Percentiles rank a stretch among this genome's conserved stretches.
phyloP scores from a whole-genome alignment of 805 yeast genomes.

The Candida taoyuanica region DNA sequence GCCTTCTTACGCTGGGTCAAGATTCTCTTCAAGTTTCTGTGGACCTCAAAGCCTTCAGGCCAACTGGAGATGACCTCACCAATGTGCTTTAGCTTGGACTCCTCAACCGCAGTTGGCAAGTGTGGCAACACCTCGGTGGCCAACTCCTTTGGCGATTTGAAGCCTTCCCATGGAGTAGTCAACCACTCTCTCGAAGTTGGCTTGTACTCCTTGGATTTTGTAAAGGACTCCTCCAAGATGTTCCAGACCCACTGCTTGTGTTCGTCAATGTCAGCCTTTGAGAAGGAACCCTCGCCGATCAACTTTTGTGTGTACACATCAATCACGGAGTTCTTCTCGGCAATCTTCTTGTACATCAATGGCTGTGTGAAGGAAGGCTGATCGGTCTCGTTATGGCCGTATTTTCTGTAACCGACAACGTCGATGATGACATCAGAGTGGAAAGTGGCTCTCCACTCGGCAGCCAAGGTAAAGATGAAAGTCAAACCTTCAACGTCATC shows the following conservation, averaged over 20 bases:
- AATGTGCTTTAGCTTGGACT: slow-evolving; percentile 62
- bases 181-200: slow-evolving; percentile 97
- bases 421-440: slow-evolving; percentile 95
- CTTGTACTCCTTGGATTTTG: slow-evolving; percentile 81
- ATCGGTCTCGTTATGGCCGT: slow-evolving; percentile 99
- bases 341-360: slow-evolving; percentile 88
- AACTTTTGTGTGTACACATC: slow-evolving; percentile 81
- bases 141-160: slow-evolving; percentile 94
- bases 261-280: slow-evolving; percentile 85
- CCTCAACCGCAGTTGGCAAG: slow-evolving; percentile 88
- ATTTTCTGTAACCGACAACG: slow-evolving; percentile 96
- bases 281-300: slow-evolving; percentile 81
- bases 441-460: slow-evolving; percentile 97
- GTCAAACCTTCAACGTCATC: slow-evolving; percentile 94
- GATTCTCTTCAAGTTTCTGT: slow-evolving; percentile 94
- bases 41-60: slow-evolving; percentile 86
- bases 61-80: slow-evolving; percentile 77
- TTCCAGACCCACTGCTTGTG: slow-evolving; percentile 99
- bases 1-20: slow-evolving; percentile 83
- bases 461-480: slow-evolving; percentile 91
- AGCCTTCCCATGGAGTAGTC: slow-evolving; percentile 98
- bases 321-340: slow-evolving; percentile 82
- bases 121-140: slow-evolving; percentile 95
- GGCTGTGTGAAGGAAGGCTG: slow-evolving; percentile 99
- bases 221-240: slow-evolving; percentile 83